Conservation (phyloP, 768 basidiomycete genomes). For the Xerocomellus dryophilus region DNA sequence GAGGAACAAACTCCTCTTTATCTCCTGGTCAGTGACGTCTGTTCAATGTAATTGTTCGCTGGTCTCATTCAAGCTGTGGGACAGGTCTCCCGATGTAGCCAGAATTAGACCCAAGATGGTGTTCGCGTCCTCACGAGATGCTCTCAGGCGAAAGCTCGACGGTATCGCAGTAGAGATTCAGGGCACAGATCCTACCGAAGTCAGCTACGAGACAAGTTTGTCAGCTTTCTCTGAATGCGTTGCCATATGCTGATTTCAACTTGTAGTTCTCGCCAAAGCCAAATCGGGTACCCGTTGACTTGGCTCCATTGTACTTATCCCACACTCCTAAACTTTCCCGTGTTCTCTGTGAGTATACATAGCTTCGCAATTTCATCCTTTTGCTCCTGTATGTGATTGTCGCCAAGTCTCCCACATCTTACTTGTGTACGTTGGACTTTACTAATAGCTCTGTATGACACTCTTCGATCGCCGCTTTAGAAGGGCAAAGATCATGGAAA, state of each 20-base stretch:
- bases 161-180: constrained; percentile 85
- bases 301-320: constrained; percentile 5
- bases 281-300: constrained; percentile 13
- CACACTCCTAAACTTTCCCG: constrained; percentile 2
- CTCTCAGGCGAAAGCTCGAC: constrained; percentile 67
- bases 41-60: neutral
- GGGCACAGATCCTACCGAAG: constrained; percentile 72
- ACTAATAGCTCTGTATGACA: constrained; percentile 8
- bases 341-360: constrained; percentile 15
- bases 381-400: neutral
- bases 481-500: neutral
- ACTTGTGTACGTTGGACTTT: constrained; percentile 3
- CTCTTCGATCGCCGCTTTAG: neutral
- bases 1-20: constrained; percentile 86
- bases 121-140: constrained; percentile 87
- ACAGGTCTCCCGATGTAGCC: constrained; percentile 83
- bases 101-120: constrained; percentile 93
- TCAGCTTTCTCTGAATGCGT: neutral
- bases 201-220: constrained; percentile 68
- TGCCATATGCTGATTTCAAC: constrained; percentile 4
- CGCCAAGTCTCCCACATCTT: neutral
- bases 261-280: constrained; percentile 20
- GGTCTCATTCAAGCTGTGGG: neutral
- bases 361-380: neutral
- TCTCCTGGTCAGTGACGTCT: constrained; percentile 70